phyloP scores from a whole-genome alignment of 116 monocot species.

The Cymodocea nodosa region DNA sequence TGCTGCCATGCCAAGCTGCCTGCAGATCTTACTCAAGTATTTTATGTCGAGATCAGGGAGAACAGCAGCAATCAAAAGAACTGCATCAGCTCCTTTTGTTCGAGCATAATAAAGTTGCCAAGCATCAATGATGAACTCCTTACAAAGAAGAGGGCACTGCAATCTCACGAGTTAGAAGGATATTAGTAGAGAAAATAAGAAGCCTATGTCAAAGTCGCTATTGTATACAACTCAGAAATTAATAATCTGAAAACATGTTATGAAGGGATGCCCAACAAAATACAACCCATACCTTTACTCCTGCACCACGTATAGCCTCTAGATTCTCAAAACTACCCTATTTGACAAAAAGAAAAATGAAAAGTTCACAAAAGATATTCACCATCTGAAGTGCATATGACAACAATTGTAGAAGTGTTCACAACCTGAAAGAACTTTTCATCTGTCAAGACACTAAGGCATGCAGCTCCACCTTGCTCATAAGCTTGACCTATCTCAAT shows the following conservation, averaged over 20 bases:
- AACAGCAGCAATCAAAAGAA: conserved; percentile 84
- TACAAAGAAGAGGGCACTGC: conserved; percentile 96
- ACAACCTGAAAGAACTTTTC: conserved; percentile 75
- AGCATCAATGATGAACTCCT: conserved; percentile 94
- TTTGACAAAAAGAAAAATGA: not conserved
- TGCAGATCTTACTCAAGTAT: conserved; percentile 71
- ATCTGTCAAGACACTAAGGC: conserved; percentile 83
- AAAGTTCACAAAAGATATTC: not conserved
- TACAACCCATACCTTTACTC: conserved; percentile 46
- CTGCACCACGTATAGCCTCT: conserved; percentile 59
- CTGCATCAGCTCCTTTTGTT: conserved; percentile 89
- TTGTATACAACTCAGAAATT: not conserved
- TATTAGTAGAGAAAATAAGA: not conserved
- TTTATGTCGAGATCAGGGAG: conserved; percentile 87
- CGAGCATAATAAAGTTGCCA: conserved; percentile 96
- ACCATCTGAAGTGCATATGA: not conserved
- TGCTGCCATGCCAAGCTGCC: conserved; percentile 55
- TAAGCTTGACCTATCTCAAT: conserved; percentile 58
- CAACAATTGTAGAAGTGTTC: not conserved
- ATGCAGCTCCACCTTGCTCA: conserved; percentile 75
- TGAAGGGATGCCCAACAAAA: not conserved
- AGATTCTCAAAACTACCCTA: conserved; percentile 88
- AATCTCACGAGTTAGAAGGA: conserved; percentile 5
- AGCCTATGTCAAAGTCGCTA: not conserved
- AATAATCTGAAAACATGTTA: not conserved